phyloP scores from a whole-genome alignment of 2,329 filamentous ascomycete species.

The Bimuria novae-zelandiae region DNA sequence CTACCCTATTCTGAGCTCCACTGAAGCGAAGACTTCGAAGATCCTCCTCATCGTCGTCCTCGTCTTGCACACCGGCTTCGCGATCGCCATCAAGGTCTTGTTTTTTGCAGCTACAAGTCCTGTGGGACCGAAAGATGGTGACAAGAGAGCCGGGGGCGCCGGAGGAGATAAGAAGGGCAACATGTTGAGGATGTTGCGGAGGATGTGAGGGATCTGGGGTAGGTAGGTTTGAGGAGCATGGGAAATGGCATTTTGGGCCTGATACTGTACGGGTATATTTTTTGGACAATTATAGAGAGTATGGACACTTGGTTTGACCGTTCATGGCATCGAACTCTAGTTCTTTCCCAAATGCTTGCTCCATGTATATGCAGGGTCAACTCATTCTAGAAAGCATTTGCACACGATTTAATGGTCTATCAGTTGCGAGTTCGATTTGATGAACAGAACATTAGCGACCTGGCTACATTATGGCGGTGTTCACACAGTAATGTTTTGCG shows the following conservation, averaged over 20 bases:
- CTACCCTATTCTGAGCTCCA: conserved; percentile 84
- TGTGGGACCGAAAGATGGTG: conserved; percentile 33
- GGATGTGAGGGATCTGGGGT: conserved; percentile 11
- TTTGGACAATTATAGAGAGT: no score
- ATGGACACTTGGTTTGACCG: no score
- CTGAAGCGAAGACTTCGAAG: conserved; percentile 90
- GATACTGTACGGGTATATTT: conserved; percentile 2
- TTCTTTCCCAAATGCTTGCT: no score
- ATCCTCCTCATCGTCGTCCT: conserved; percentile 83
- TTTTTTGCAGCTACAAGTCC: conserved; percentile 76
- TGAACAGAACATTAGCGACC: no score
- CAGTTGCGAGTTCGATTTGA: no score
- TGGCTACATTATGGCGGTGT: no score
- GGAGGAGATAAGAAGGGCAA: conserved; percentile 25
- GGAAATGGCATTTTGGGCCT: neutral
- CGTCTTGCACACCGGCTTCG: conserved; percentile 82
- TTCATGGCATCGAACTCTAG: no score
- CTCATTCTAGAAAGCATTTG: no score
- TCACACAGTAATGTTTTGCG: no score
- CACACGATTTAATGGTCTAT: no score
- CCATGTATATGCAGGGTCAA: no score
- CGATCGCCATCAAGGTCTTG: conserved; percentile 92
- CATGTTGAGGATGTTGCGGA: conserved; percentile 28
- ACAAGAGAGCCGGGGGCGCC: conserved; percentile 24
- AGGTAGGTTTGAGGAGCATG: neutral